Evolutionary conservation across 192 early-diverging fungal species (phyloP), one percentile per base, ranked within the genome.

Genomic region (Coemansia sp.): DNA sequence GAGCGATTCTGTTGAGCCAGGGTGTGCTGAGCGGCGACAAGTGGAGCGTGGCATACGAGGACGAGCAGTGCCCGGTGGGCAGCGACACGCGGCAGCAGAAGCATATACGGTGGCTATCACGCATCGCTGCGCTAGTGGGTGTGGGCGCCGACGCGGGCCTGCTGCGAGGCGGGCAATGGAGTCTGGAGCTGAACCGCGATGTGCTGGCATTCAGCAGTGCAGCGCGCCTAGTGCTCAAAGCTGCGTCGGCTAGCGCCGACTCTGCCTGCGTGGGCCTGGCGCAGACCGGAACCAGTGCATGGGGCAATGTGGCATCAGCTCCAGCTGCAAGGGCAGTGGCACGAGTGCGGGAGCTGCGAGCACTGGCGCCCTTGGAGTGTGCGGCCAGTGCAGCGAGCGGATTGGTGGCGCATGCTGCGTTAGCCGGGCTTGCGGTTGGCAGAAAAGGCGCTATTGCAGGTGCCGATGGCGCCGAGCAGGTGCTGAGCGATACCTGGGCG

Each of bases 161-260:
- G 23, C 24, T n/a, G 23, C 48, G 23, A 14, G 48, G 48, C 48
- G 21, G 48, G 23, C 48, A 51, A 10, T 28, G 34, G 73, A 72
- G 13, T 57, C 64, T 76, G 10, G 84, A 85, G 6, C 77, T 88
- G 55, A 88, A 76, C 74, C 84, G 90, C 33, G 91, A 93, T 57
- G 63, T 92, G 38, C 76, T 93, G 31, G 87, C 84, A 13, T 92
- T 92, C 76, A 86, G 85, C 74, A 90, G 90, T 69, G 83, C 89
- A 51, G 86, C 79, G n/a, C 87, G 87, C 28, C 59, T 76, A 9
- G 78, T 76, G 63, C 60, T 64, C 11, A 81, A 69, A 70, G 39
- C 73, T 4, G 59, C 62, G 5, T 53, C 51, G 5, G 59, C 51
- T 33, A 55, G 61, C 56, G 39, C 70, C 16, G 78, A 81, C 31